phyloP scores from a whole-genome alignment of 257 asterid genomes.

The Scutellaria minor region DNA sequence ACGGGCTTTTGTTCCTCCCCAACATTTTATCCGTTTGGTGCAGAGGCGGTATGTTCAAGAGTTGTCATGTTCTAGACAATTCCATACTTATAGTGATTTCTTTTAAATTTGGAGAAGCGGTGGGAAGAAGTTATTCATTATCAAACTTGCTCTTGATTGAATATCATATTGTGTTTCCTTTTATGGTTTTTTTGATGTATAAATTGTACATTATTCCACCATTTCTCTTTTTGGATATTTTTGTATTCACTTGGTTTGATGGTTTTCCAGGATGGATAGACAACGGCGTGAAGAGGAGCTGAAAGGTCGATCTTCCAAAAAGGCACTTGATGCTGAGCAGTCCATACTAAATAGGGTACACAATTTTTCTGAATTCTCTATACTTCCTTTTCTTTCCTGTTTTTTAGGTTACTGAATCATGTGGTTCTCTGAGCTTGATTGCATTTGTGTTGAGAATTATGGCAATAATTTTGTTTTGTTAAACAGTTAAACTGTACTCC shows the following conservation, averaged over 20 bases:
- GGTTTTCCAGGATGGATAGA: conserved; percentile 80
- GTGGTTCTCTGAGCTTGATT: conserved; percentile 21
- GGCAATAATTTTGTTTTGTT: conserved; percentile 10
- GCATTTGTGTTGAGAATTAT: background rate
- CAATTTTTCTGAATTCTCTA: background rate
- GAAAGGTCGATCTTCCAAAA: conserved; percentile 84
- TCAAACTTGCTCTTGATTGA: background rate
- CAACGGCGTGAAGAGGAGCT: conserved; percentile 96
- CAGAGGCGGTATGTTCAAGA: conserved; percentile 70
- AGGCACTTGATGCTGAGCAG: conserved; percentile 80
- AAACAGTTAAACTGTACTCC: background rate
- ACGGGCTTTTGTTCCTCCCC: conserved; percentile 98
- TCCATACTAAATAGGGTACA: conserved; percentile 78
- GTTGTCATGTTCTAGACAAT: too few species aligned
- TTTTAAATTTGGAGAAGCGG: too few species aligned
- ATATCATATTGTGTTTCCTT: conserved; percentile 1
- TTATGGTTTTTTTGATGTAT: background rate
- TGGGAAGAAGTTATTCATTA: background rate
- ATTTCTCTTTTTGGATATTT: conserved; percentile 7
- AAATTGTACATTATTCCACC: conserved; percentile 6
- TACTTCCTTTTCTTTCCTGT: background rate
- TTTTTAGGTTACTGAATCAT: background rate
- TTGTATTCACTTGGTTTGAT: conserved; percentile 21
- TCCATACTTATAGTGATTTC: too few species aligned
- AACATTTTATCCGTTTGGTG: conserved; percentile 92